Conservation (phyloP, 139 green algal genomes). For the Micractinium sp. region DNA sequence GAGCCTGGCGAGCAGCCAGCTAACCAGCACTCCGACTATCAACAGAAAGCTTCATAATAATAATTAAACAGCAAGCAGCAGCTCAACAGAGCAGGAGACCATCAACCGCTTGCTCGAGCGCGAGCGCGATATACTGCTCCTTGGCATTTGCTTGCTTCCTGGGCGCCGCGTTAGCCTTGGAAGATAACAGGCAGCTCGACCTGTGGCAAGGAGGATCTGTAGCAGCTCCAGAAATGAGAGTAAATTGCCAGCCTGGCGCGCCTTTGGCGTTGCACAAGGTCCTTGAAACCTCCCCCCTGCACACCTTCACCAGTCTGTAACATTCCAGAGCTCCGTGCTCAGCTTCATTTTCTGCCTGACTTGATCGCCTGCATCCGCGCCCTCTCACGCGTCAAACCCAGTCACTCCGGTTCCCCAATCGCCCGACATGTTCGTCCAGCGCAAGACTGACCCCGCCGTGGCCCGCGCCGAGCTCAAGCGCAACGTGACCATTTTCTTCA, state of each 20-base stretch:
- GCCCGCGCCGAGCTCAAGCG: slow-evolving; percentile 62
- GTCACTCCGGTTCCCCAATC: neutral
- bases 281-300: neutral
- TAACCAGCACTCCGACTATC: too few species aligned
- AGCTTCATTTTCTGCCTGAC: neutral
- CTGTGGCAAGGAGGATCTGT: neutral
- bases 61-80: too few species aligned
- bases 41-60: too few species aligned
- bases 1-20: too few species aligned
- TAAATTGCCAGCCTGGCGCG: neutral
- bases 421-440: slow-evolving; percentile 43
- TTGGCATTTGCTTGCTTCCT: too few species aligned
- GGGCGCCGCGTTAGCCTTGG: neutral
- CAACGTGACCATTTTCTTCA: slow-evolving; percentile 62
- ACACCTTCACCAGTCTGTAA: neutral
- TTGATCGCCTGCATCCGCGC: neutral
- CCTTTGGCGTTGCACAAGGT: neutral
- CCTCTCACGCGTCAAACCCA: neutral
- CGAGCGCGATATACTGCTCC: too few species aligned
- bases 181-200: neutral
- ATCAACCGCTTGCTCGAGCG: too few species aligned
- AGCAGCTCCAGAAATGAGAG: neutral
- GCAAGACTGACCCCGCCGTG: slow-evolving; percentile 63
- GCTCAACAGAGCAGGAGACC: too few species aligned
- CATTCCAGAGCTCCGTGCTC: neutral